Base-by-base conservation (phyloP, 192 early-diverging fungal genomes). In the Coemansia asiatica region DNA sequence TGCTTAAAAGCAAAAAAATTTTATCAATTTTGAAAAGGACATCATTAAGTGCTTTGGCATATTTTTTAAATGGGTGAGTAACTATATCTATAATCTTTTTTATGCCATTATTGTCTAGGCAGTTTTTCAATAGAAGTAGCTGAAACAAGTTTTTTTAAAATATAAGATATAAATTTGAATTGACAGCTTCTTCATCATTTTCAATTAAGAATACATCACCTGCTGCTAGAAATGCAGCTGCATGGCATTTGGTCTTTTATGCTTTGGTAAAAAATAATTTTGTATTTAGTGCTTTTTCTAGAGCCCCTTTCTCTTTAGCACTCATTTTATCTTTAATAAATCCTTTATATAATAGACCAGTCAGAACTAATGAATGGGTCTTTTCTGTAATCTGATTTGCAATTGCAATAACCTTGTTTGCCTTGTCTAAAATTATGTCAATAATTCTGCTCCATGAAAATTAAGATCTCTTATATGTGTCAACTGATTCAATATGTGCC, bases 1-100 rank as follows among this genome's bases (percentile, higher is more conserved):
- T 86, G 2, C 85, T 79, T 16, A 63, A 49, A 33, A 72, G 79
- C 19, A 86, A 63, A 21, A 80, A 73, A 16, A 73, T 74, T 22
- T 90, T 89, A 21, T 36, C 68, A 46, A 95, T 66, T 74, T 84
- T 96, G 61, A 84, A 86, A 69, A 90, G 83, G 35, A 91, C 67
- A 0, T 83, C 83, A 68, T 91, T 88, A 56, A 95, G 74, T 0
- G 92, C 94, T 2, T 25, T 9, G 4, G 50, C 50, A 53, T 53
- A 53, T 23, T 53, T 53, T 5, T 53, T 53, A 19, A 4, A 53
- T 53, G 22, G 23, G 50, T 23, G 22, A 19, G 50, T 19, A 4
- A 53, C 21, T 25, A 9, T 10, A 19, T 22, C 19, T 9, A 25
- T 22, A 4, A 53, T 21, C 10, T 10, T 53, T 25, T 53, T 9